Evolutionary conservation across 169 alveolate species (phyloP).

Genomic region (Amoebophrya sp.): DNA sequence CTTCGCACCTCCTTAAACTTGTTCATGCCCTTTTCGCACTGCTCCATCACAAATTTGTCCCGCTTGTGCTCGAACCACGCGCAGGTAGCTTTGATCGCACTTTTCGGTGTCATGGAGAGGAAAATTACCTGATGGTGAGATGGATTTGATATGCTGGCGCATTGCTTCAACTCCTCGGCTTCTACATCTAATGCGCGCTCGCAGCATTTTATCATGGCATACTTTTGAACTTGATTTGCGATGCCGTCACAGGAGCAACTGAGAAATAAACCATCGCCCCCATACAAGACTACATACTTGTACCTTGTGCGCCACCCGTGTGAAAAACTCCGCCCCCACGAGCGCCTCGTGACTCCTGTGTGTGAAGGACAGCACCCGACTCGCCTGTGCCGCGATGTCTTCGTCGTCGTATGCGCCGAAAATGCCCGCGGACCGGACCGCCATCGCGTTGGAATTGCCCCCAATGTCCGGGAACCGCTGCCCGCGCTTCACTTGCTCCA

Average conservation of each 20-base stretch:
- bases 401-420: neutral
- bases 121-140: too few species aligned
- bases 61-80: too few species aligned
- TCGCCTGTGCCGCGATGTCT: neutral
- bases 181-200: too few species aligned
- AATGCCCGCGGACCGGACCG: neutral
- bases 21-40: conserved; percentile 36
- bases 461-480: neutral
- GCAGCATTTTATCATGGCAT: too few species aligned
- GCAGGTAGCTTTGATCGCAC: too few species aligned
- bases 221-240: too few species aligned
- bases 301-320: conserved; percentile 32
- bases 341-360: conserved; percentile 40
- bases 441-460: conserved; percentile 28
- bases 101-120: too few species aligned
- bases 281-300: too few species aligned
- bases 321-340: conserved; percentile 39
- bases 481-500: conserved; percentile 8
- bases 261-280: too few species aligned
- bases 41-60: neutral
- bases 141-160: too few species aligned
- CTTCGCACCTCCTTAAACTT: conserved; percentile 41
- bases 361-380: neutral
- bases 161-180: too few species aligned
- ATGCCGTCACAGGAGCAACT: too few species aligned